Percentiles rank a stretch among this genome's conserved stretches.
Conservation (phyloP, 2,329 filamentous ascomycete species). For the Cladosporium phlei region DNA sequence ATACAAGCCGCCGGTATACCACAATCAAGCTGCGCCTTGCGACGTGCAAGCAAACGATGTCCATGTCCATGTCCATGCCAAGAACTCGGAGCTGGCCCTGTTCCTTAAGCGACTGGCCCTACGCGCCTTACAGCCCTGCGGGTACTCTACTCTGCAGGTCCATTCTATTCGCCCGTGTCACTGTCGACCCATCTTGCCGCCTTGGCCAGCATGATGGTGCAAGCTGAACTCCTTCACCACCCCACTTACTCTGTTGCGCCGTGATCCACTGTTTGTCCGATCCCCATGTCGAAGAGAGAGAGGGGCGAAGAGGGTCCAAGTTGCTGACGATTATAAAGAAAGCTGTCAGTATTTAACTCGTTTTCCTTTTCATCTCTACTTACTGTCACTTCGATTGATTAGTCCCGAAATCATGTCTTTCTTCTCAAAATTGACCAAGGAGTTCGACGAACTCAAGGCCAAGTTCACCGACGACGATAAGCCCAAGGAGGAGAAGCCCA, state of each 20-base stretch:
- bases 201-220: constrained; percentile 14
- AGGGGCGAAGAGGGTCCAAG: constrained; percentile 9
- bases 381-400: neutral
- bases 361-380: neutral
- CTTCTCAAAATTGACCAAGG: constrained; percentile 44
- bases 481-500: constrained; percentile 29
- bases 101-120: constrained; percentile 8
- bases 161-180: constrained; percentile 6
- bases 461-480: constrained; percentile 27
- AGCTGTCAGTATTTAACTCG: constrained; percentile 6
- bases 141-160: neutral
- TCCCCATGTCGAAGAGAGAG: neutral
- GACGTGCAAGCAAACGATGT: too few species aligned
- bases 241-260: constrained; percentile 3
- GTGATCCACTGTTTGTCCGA: constrained; percentile 4
- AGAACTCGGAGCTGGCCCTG: neutral
- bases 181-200: constrained; percentile 2
- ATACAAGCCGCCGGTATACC: too few species aligned
- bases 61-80: too few species aligned
- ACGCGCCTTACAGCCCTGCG: constrained; percentile 3
- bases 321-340: constrained; percentile 12
- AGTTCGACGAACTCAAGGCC: constrained; percentile 38
- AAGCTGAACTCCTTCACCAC: constrained; percentile 3
- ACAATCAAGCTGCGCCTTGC: too few species aligned
- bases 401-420: constrained; percentile 37